Evolutionary conservation across 768 basidiomycete species (phyloP).

Genomic region (Boletus rufocinnamomeus): DNA sequence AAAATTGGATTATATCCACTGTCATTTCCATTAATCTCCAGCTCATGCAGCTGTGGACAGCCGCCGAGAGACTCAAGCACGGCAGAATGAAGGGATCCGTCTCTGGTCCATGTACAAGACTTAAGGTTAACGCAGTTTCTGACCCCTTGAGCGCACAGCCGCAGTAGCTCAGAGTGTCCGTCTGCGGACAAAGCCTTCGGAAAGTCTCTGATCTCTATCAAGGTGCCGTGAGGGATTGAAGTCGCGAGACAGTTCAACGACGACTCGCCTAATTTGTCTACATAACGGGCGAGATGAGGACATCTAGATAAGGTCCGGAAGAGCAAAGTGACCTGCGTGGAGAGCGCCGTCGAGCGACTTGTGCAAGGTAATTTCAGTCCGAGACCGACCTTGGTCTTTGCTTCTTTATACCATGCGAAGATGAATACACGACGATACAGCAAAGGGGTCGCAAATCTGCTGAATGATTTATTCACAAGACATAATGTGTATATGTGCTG

Average conservation of each 20-base stretch:
- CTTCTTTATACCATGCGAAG: slow-evolving; percentile 70
- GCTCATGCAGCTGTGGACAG: slow-evolving; percentile 46
- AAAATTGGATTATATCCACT: slow-evolving; percentile 48
- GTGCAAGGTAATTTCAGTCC: neutral
- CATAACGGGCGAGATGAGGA: slow-evolving; percentile 57
- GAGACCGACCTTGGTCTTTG: slow-evolving; percentile 55
- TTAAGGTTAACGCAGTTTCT: slow-evolving; percentile 61
- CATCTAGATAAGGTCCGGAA: slow-evolving; percentile 60
- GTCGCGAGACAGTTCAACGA: slow-evolving; percentile 1
- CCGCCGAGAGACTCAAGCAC: slow-evolving; percentile 55
- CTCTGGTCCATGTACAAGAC: slow-evolving; percentile 78
- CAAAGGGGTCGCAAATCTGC: slow-evolving; percentile 46
- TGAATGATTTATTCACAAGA: slow-evolving; percentile 60
- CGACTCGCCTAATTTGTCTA: slow-evolving; percentile 58
- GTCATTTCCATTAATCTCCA: slow-evolving; percentile 74
- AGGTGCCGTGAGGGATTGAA: slow-evolving; percentile 5
- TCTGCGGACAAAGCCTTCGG: slow-evolving; percentile 49
- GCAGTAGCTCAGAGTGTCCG: slow-evolving; percentile 37
- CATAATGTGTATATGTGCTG: slow-evolving; percentile 53
- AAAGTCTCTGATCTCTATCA: slow-evolving; percentile 70
- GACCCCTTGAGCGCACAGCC: slow-evolving; percentile 50
- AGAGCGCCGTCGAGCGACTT: neutral
- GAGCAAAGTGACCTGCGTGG: slow-evolving; percentile 54
- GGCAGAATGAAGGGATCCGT: slow-evolving; percentile 65
- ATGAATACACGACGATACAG: slow-evolving; percentile 64